Evolutionary conservation across 176 grass and related monocot genomes (phyloP).

Genomic region (Oryza glaberrima): DNA sequence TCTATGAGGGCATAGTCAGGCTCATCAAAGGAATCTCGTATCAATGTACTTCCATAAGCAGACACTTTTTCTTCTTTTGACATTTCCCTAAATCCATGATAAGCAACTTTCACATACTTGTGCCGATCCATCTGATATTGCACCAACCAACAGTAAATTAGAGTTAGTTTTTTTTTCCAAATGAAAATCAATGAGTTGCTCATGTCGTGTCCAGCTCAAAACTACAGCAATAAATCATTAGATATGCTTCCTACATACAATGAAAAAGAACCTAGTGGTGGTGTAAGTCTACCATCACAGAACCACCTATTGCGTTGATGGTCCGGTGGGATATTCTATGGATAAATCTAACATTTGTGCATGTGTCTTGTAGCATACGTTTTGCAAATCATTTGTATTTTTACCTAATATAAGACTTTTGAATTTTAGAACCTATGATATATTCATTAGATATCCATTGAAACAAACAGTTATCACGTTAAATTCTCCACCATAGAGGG

Average conservation of each 20-base stretch:
- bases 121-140: conserved; percentile 94
- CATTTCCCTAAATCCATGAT: conserved; percentile 95
- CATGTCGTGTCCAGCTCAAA: not conserved
- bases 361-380: not conserved
- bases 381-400: not conserved
- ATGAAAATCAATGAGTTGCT: not conserved
- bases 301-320: not conserved
- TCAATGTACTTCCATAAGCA: conserved; percentile 90
- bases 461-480: not conserved
- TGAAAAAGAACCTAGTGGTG: not conserved
- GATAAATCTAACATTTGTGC: not conserved
- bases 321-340: not conserved
- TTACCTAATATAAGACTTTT: not conserved
- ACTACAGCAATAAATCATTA: conserved; percentile 6
- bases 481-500: conserved; percentile 4
- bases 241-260: not conserved
- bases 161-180: conserved; percentile 20
- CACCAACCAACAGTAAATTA: conserved; percentile 40
- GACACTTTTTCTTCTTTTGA: conserved; percentile 85
- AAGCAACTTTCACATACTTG: conserved; percentile 99
- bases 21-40: conserved; percentile 95
- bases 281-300: not conserved
- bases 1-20: conserved; percentile 98
- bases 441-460: not conserved
- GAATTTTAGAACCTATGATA: not conserved